These are phyloP conservation scores for Fallopia convolvulus DNA, from an alignment of 148 eudicot genomes.

Conservation along the genomic window DNA sequence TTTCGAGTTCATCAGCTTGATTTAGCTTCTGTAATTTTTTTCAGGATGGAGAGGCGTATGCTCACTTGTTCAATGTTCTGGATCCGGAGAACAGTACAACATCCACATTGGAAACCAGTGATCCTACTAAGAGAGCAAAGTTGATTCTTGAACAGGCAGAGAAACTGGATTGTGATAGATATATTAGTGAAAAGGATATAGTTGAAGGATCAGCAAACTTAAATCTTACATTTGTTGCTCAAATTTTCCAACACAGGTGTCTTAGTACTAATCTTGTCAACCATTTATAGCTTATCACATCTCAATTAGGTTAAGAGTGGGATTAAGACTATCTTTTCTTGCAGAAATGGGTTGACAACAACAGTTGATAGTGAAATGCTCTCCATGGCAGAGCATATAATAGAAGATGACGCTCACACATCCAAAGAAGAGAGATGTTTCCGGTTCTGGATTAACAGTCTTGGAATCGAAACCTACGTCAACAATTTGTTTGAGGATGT, in stretches of 20 bases:
- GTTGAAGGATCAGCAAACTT: slow-evolving; percentile 77
- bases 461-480: slow-evolving; percentile 65
- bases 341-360: slow-evolving; percentile 75
- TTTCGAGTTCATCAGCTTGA: slow-evolving; percentile 52
- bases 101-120: slow-evolving; percentile 44
- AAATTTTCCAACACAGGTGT: slow-evolving; percentile 78
- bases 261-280: not conserved
- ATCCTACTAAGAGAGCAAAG: slow-evolving; percentile 69
- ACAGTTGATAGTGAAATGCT: slow-evolving; percentile 41
- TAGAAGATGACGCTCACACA: slow-evolving; percentile 67
- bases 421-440: slow-evolving; percentile 91
- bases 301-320: not conserved
- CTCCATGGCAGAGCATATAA: slow-evolving; percentile 59
- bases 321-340: slow-evolving; percentile 1
- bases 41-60: slow-evolving; percentile 90
- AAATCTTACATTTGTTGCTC: slow-evolving; percentile 82
- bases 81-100: slow-evolving; percentile 64
- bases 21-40: not conserved
- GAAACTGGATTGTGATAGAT: slow-evolving; percentile 62
- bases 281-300: not conserved
- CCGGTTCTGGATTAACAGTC: slow-evolving; percentile 90
- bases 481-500: slow-evolving; percentile 86
- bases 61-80: slow-evolving; percentile 75
- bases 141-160: slow-evolving; percentile 73
- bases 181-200: slow-evolving; percentile 68